Evolutionary conservation across 352 stramenopile genomes (phyloP).

Genomic region (Globisporangium takayamanum): DNA sequence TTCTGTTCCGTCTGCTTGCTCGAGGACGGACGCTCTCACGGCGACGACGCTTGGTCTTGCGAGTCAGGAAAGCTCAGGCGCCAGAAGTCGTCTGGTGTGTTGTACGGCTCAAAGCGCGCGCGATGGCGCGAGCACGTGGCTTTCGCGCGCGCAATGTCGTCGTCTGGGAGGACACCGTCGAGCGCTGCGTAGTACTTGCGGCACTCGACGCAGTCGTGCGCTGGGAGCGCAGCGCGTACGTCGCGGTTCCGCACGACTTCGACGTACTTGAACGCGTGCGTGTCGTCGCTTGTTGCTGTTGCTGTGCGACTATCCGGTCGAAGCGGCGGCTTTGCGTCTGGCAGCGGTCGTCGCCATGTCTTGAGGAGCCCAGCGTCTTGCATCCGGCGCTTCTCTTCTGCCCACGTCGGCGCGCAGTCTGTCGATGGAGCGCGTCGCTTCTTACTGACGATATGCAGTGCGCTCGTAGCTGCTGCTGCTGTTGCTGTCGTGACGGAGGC

Average conservation of each 20-base stretch:
- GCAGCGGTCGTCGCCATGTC: background rate
- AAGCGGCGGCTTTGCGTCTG: background rate
- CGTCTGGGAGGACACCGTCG: conserved; percentile 29
- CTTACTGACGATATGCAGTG: background rate
- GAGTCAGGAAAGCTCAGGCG: conserved; percentile 79
- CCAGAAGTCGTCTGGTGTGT: conserved; percentile 85
- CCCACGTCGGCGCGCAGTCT: conserved; percentile 25
- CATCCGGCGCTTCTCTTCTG: conserved; percentile 32
- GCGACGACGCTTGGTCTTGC: conserved; percentile 6
- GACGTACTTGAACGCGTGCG: conserved; percentile 42
- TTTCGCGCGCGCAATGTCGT: conserved; percentile 32
- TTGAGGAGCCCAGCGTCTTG: conserved; percentile 1
- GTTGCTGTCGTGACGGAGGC: background rate
- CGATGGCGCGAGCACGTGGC: conserved; percentile 69
- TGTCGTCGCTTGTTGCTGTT: conserved; percentile 4
- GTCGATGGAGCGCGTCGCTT: background rate
- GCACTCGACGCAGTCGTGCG: conserved; percentile 67
- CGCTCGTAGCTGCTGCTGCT: background rate
- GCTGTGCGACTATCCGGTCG: background rate
- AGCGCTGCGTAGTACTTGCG: conserved; percentile 77
- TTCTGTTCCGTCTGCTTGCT: background rate
- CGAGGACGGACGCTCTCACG: background rate
- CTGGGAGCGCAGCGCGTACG: conserved; percentile 47
- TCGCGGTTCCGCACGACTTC: conserved; percentile 77
- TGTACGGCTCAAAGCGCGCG: conserved; percentile 59